Evolutionary conservation across 1,284 basidiomycete genomes (phyloP).

Genomic region (Puccinia novopanici): DNA sequence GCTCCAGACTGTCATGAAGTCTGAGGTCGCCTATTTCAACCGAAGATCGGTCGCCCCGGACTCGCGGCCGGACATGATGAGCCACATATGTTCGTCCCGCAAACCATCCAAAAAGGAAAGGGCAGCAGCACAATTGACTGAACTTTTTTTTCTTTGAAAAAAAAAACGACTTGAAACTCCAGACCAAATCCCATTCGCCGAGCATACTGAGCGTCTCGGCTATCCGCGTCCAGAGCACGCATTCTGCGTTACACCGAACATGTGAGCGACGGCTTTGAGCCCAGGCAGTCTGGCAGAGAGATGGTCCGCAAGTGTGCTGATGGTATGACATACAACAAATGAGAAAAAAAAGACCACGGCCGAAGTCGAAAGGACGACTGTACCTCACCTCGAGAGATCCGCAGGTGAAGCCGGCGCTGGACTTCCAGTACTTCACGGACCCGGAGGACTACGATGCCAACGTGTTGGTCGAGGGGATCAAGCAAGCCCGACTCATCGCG

Average conservation of each 20-base stretch:
- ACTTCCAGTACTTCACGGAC: constrained; percentile 64
- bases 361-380: constrained; percentile 59
- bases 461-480: constrained; percentile 64
- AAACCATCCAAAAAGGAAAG: not conserved
- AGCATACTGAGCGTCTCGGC: constrained; percentile 58
- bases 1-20: constrained; percentile 59
- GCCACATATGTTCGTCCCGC: constrained; percentile 53
- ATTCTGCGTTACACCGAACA: constrained; percentile 61
- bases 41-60: constrained; percentile 27
- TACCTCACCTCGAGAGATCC: constrained; percentile 62
- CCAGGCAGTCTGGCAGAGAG: not conserved
- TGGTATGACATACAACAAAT: not conserved
- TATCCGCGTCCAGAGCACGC: constrained; percentile 59
- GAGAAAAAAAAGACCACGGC: constrained; percentile 59
- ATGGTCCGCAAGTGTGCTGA: not conserved
- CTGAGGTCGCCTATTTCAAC: constrained; percentile 59
- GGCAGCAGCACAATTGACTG: not conserved
- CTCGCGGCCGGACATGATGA: constrained; percentile 59
- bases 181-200: constrained; percentile 58
- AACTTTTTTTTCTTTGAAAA: too few species aligned
- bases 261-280: constrained; percentile 35
- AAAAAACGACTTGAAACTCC: constrained; percentile 20
- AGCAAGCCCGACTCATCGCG: constrained; percentile 63
- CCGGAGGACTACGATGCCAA: constrained; percentile 62
- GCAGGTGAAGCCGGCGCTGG: constrained; percentile 61